Conservation (phyloP, 2,329 filamentous ascomycete genomes). For the Penicillium sp. region DNA sequence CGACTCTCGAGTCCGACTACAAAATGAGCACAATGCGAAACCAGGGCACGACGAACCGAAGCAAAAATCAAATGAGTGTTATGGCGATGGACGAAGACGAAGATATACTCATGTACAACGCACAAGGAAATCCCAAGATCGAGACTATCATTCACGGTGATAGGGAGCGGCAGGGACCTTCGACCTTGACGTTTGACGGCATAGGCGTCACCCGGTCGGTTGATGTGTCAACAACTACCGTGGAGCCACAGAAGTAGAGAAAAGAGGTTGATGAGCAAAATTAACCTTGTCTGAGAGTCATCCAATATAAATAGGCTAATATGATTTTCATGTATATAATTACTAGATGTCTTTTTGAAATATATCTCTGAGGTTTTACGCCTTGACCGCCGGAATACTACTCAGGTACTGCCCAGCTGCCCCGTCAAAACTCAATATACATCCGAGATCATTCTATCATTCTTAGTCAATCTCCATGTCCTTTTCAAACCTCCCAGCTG, state of each 20-base stretch:
- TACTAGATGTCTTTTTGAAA: neutral
- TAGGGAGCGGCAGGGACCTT: neutral
- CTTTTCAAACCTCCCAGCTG: neutral
- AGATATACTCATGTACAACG: constrained; percentile 28
- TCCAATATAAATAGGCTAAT: no score
- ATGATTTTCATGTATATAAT: neutral
- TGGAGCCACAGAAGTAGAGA: constrained; percentile 14
- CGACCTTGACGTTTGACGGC: constrained; percentile 6
- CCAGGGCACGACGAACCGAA: constrained; percentile 14
- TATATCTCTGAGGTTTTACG: no score
- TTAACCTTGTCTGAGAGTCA: no score
- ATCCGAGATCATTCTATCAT: no score
- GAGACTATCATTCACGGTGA: constrained; percentile 29
- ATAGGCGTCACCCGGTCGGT: constrained; percentile 33
- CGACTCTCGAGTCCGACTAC: constrained; percentile 20
- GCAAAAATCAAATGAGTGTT: constrained; percentile 18
- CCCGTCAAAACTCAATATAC: no score
- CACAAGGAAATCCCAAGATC: constrained; percentile 28
- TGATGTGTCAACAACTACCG: constrained; percentile 26
- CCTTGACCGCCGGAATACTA: no score
- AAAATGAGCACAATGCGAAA: constrained; percentile 23
- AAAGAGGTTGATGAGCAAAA: no score
- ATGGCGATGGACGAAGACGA: constrained; percentile 24
- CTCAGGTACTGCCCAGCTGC: no score
- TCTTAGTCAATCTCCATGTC: neutral